phyloP scores from a whole-genome alignment of 306 rosid species.

The Prunus kanzakura region DNA sequence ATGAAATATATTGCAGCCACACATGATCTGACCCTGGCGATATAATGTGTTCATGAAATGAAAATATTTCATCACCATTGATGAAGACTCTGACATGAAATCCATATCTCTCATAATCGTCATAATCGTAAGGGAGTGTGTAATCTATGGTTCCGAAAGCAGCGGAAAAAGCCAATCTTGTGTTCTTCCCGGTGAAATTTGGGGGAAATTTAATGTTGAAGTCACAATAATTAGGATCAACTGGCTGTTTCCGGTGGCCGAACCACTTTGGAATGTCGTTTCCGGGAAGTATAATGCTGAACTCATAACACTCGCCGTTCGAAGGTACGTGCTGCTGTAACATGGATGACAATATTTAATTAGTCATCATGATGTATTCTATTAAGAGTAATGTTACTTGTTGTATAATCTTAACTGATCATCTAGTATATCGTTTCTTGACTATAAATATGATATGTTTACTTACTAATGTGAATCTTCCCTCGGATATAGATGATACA shows the following conservation, averaged over 20 bases:
- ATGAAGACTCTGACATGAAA: constrained; percentile 1
- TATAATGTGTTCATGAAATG: not conserved
- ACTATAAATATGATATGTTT: too few species aligned
- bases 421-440: too few species aligned
- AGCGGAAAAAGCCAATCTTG: constrained; percentile 1
- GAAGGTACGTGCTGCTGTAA: not conserved
- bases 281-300: not conserved
- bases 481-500: too few species aligned
- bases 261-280: not conserved
- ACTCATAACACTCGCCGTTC: not conserved
- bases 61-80: not conserved
- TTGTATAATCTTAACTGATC: too few species aligned
- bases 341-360: too few species aligned
- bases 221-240: not conserved
- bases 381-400: too few species aligned
- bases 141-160: not conserved
- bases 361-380: too few species aligned
- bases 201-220: constrained; percentile 3
- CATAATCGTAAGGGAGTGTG: not conserved
- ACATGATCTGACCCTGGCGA: constrained; percentile 2
- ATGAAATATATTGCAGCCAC: constrained; percentile 12
- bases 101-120: not conserved
- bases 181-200: constrained; percentile 4
- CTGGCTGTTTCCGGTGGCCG: not conserved
- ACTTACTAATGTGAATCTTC: too few species aligned